Conservation (phyloP, 2,329 filamentous ascomycete species). For the Fusarium mexicanum region DNA sequence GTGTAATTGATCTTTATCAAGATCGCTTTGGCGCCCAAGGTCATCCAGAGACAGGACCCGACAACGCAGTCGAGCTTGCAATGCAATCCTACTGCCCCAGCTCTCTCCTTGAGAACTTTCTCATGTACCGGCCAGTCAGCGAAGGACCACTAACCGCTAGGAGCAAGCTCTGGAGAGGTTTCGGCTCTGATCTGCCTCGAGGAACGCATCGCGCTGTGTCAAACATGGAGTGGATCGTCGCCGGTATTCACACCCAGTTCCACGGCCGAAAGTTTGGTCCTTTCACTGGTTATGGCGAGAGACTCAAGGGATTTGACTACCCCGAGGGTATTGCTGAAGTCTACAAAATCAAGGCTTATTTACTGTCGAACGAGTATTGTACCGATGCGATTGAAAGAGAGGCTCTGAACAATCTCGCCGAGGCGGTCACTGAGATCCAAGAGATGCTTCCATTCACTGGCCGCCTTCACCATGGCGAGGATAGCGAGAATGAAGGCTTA, state of each 20-base stretch:
- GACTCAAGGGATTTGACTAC: not conserved
- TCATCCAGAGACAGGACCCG: not conserved
- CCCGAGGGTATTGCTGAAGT: not conserved
- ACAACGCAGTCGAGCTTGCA: conserved; percentile 17
- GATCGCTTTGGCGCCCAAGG: not conserved
- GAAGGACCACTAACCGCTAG: not conserved
- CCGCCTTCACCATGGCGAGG: fast-evolving
- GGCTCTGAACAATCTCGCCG: not conserved
- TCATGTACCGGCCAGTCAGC: not conserved
- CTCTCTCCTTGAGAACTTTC: not conserved
- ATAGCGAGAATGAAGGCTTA: not conserved
- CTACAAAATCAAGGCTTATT: not conserved
- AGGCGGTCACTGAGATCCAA: not conserved
- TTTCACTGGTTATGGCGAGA: not conserved
- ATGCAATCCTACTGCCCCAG: not conserved
- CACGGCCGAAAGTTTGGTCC: not conserved
- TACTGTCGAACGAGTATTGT: not conserved
- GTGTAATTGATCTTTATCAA: conserved; percentile 18
- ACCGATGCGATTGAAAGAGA: not conserved
- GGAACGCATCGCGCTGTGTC: not conserved
- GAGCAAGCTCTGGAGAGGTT: not conserved
- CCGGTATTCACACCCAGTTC: not conserved
- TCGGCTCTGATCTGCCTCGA: not conserved
- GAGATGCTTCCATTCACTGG: not conserved
- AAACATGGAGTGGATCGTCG: conserved; percentile 13